Evolutionary conservation across 352 stramenopile genomes (phyloP), one percentile per base, ranked within the genome.

Genomic region (Aphanomyces stellatus): DNA sequence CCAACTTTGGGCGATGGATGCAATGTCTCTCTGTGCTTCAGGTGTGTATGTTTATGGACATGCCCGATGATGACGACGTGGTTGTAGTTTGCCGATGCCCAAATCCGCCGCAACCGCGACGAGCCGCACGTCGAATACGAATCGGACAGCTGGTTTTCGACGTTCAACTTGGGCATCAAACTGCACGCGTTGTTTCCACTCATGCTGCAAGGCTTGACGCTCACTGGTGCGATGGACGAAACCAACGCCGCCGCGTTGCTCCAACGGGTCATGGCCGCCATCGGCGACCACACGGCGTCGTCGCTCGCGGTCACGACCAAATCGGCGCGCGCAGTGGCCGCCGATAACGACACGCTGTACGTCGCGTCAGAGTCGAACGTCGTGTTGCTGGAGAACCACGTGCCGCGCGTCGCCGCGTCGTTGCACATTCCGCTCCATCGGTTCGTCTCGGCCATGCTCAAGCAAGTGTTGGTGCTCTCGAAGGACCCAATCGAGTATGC

Each of bases 91-190:
- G 83, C 81, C 17, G 87, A 95, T 71, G 62, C 79, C 37, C 85
- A 95, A 76, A 62, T 74, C 13, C 83, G 87, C 40, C 77, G 85
- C 60, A 77, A 83, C 25, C 80, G 91, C 27, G 62, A 85, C 55
- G 73, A 93, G 65, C 82, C 80, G 62, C 87, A 95, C 51, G 83
- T 95, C 33, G 87, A 95, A 73, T 95, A 93, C 61, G 87, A 95
- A 65, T 92, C 85, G 2, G 87, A 95, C 56, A 92, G 78, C 43
- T 95, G 87, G 87, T 66, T 95, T 46, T 87, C 85, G 5, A 93
- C 93, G 78, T 95, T 95, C 69, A 95, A 95, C 41, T 76, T 95
- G 22, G 87, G 87, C 22, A 95, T 95, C 64, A 85, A 86, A 8
- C 75, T 93, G 17, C 87, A 95, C 69, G 91, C 87, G 11, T 74